Evolutionary conservation across 805 yeast species (phyloP), one percentile per base, ranked within the genome.

Genomic region (Hermanozyma aechmeae): DNA sequence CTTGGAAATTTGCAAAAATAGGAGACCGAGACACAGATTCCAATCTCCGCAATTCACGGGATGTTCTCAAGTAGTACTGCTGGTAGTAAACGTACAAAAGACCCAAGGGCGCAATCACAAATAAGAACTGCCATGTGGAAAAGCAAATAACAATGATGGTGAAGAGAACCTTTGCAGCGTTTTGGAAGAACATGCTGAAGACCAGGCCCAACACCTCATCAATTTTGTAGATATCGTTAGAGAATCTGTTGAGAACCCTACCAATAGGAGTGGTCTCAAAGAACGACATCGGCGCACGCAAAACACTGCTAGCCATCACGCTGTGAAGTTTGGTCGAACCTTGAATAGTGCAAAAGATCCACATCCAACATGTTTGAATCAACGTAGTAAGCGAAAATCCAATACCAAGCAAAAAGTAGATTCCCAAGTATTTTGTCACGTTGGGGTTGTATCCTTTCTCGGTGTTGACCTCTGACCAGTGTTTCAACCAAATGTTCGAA

Each of bases 251-350:
- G 53, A 86, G 62, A 33, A 87, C 73, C 59, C 97, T 72, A 21
- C 97, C 97, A 39, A 86, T 76, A 32, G 96, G 97, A 0, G 97
- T 87, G 2, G 95, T 85, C 56, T 87, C 97, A 49, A 87, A 87
- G 53, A 89, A 87, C 18, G 84, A 71, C 96, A 87, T 89, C 37
- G 96, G 96, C 0, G 96, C 92, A 40, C 87, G 69, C 35, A 89
- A 56, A 10, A 87, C 92, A 31, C 58, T 45, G 9, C 35, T 55
- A 4, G 87, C 75, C 96, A 87, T 85, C 12, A 58, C 55, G 36
- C 76, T 69, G 53, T 87, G 97, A 35, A 85, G 61, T 32, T 63
- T 69, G 34, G 62, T 74, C 7, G 97, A 89, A 6, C 92, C 94
- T 32, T 73, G 73, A 45, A 89, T 80, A 2, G 94, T 74, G 52